These are phyloP conservation scores for Chlamydomonas incerta DNA, from an alignment of 139 green algal genomes.

Conservation along the genomic window DNA sequence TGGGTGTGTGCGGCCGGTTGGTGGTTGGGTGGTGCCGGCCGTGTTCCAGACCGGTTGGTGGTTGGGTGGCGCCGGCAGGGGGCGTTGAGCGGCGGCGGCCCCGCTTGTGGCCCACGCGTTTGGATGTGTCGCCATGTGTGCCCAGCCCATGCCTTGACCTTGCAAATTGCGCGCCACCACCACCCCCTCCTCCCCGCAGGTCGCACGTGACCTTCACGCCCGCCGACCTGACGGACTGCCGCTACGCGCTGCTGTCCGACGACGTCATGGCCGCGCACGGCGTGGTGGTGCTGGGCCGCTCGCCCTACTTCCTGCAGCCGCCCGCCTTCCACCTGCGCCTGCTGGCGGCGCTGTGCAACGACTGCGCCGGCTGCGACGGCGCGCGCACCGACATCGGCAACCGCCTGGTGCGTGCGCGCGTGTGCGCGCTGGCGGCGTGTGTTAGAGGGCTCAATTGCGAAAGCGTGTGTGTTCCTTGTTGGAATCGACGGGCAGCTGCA, in stretches of 20 bases:
- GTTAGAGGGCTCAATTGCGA: no score
- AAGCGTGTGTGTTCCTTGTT: no score
- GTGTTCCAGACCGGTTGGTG: no score
- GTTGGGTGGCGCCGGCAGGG: no score
- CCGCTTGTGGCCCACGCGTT: no score
- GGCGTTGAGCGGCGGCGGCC: no score
- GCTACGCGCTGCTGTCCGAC: slow-evolving; percentile 39
- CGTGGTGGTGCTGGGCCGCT: slow-evolving; percentile 26
- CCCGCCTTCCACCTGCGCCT: slow-evolving; percentile 61
- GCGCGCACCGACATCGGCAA: slow-evolving; percentile 48
- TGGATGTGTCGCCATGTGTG: no score
- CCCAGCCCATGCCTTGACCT: no score
- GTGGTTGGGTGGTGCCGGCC: no score
- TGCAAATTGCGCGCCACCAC: not conserved
- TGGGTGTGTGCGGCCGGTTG: no score
- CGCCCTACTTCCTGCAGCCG: slow-evolving; percentile 25
- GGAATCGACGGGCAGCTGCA: no score
- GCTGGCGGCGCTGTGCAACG: slow-evolving; percentile 59
- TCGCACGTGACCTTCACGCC: slow-evolving; percentile 24
- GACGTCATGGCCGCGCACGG: slow-evolving; percentile 43
- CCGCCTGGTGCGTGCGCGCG: not conserved
- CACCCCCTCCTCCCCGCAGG: not conserved
- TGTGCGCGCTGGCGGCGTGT: no score
- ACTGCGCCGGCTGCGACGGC: slow-evolving; percentile 51
- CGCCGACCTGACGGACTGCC: slow-evolving; percentile 22